Evolutionary conservation across 257 asterid genomes (phyloP).

Genomic region (Ilex asprella): DNA sequence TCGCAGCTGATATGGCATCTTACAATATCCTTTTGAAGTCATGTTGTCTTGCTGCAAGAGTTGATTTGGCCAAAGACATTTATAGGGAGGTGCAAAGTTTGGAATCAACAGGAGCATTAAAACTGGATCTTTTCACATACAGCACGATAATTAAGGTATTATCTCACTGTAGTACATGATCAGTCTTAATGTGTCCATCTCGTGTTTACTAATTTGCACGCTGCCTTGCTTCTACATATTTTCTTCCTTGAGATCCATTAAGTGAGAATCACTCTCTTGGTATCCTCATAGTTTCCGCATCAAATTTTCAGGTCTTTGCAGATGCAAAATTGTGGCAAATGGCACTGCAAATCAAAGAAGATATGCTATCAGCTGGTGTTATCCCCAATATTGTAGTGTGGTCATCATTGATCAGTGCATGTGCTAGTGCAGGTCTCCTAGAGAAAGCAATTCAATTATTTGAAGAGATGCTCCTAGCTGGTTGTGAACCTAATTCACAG

Average conservation of each 20-base stretch:
- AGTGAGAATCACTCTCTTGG: background rate
- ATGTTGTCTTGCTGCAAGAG: constrained; percentile 70
- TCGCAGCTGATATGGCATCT: constrained; percentile 61
- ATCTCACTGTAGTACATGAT: constrained; percentile 5
- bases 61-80: constrained; percentile 75
- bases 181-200: constrained; percentile 2
- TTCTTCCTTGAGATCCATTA: constrained; percentile 13
- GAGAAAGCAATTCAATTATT: constrained; percentile 66
- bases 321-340: constrained; percentile 84
- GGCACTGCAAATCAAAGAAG: constrained; percentile 81
- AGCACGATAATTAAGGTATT: constrained; percentile 87
- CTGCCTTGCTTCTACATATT: constrained; percentile 6
- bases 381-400: constrained; percentile 71
- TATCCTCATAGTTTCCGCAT: constrained; percentile 19
- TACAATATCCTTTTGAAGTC: constrained; percentile 86
- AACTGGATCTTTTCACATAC: constrained; percentile 87
- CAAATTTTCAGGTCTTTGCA: constrained; percentile 79
- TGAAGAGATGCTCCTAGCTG: constrained; percentile 85
- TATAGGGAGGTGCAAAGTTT: constrained; percentile 48
- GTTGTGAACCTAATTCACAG: constrained; percentile 66
- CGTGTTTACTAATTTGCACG: too few species aligned
- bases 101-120: constrained; percentile 58
- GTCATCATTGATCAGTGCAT: constrained; percentile 89
- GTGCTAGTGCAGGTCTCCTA: constrained; percentile 82
- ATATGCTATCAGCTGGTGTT: constrained; percentile 70